phyloP scores from a whole-genome alignment of 1,284 basidiomycete species.

The Sporisorium scitamineum region DNA sequence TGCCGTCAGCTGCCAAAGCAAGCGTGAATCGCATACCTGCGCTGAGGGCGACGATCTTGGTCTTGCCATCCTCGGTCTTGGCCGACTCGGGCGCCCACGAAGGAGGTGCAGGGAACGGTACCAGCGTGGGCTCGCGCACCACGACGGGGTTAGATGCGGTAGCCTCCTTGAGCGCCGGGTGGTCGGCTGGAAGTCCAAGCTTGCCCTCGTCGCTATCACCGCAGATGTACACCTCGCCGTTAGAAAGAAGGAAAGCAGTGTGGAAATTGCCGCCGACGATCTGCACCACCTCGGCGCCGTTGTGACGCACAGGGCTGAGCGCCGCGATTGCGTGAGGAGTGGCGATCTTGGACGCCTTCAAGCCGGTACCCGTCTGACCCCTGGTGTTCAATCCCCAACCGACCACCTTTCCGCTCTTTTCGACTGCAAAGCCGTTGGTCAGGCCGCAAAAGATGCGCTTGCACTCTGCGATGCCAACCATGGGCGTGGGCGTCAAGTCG shows the following conservation, averaged over 20 bases:
- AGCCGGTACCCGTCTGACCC: slow-evolving; percentile 76
- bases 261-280: slow-evolving; percentile 86
- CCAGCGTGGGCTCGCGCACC: slow-evolving; percentile 57
- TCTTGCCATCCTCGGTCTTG: slow-evolving; percentile 70
- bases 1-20: slow-evolving; percentile 81
- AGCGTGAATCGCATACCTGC: slow-evolving; percentile 85
- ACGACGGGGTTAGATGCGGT: slow-evolving; percentile 40
- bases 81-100: slow-evolving; percentile 58
- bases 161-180: slow-evolving; percentile 40
- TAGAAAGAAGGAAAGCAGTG: slow-evolving; percentile 84
- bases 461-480: slow-evolving; percentile 78
- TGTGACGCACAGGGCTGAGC: slow-evolving; percentile 78
- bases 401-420: slow-evolving; percentile 83
- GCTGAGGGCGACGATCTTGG: slow-evolving; percentile 80
- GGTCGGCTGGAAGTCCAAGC: slow-evolving; percentile 52
- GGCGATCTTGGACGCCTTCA: slow-evolving; percentile 74
- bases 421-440: slow-evolving; percentile 89
- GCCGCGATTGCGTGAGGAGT: slow-evolving; percentile 78
- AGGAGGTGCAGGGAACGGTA: slow-evolving; percentile 70
- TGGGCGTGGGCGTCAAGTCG: slow-evolving; percentile 83
- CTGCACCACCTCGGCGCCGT: slow-evolving; percentile 70
- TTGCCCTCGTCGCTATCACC: slow-evolving; percentile 65
- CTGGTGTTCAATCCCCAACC: slow-evolving; percentile 90
- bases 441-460: slow-evolving; percentile 82
- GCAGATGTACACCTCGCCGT: slow-evolving; percentile 78